Conservation (phyloP, 2,329 filamentous ascomycete genomes). For the Ilyonectria robusta region DNA sequence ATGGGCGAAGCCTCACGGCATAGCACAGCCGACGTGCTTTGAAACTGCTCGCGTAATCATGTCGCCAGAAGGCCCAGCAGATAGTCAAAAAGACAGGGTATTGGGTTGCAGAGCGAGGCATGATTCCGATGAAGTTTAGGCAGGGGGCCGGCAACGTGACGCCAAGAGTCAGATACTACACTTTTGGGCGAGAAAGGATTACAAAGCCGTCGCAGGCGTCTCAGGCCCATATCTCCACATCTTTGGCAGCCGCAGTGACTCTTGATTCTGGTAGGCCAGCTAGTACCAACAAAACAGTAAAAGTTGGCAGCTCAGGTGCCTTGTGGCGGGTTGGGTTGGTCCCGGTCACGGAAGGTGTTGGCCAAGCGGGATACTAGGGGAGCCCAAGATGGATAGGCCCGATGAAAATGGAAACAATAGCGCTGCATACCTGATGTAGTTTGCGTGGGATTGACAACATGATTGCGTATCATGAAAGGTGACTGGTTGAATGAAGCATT, state of each 20-base stretch:
- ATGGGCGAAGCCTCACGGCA: neutral
- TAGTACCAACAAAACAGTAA: neutral
- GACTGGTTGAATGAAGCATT: neutral
- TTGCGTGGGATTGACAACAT: neutral
- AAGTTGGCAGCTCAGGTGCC: neutral
- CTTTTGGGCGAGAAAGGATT: neutral
- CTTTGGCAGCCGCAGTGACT: neutral
- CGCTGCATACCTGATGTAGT: no score
- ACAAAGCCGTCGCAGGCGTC: neutral
- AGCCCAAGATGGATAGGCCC: neutral
- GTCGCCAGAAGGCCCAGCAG: neutral
- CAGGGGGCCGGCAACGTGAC: neutral
- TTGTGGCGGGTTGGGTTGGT: neutral
- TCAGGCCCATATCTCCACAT: neutral
- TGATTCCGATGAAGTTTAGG: no score
- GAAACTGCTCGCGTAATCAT: neutral
- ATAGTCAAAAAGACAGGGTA: neutral
- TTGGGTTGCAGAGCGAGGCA: constrained; percentile 4
- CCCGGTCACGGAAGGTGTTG: neutral
- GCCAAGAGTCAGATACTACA: neutral
- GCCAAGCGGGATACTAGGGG: neutral
- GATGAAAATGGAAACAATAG: neutral
- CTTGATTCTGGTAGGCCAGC: neutral
- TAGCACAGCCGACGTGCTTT: neutral
- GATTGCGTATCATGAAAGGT: neutral